Conservation (phyloP, 2,329 filamentous ascomycete species). For the Pseudogymnoascus sp. region DNA sequence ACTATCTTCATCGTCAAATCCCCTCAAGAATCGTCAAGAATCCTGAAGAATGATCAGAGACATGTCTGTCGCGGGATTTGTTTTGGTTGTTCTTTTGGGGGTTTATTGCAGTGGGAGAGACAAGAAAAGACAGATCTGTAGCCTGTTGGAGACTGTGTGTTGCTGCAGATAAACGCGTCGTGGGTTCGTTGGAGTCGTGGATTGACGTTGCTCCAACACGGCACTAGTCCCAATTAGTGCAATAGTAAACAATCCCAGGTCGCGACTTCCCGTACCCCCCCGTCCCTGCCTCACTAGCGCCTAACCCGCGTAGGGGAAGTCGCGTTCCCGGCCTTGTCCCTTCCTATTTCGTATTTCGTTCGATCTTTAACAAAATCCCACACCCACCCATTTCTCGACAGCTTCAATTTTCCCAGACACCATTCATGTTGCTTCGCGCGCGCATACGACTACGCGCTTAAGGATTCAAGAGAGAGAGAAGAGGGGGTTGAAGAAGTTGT, state of each 20-base stretch:
- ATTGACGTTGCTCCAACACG: background rate
- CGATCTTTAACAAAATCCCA: background rate
- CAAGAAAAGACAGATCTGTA: background rate
- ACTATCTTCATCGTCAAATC: background rate
- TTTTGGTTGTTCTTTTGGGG: background rate
- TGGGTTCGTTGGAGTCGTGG: too few species aligned
- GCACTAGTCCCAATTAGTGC: background rate
- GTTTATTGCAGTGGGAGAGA: background rate
- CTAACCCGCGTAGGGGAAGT: background rate
- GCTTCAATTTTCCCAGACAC: background rate
- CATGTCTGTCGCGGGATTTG: background rate
- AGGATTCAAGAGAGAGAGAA: background rate
- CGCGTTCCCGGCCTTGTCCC: conserved; percentile 6
- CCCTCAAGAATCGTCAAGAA: background rate
- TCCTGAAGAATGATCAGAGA: background rate
- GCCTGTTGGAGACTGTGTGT: background rate
- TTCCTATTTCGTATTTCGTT: conserved; percentile 1
- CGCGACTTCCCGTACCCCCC: background rate
- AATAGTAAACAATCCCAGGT: conserved; percentile 8
- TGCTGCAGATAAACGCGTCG: conserved; percentile 4
- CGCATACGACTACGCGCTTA: conserved; percentile 6
- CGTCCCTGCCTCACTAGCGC: conserved; percentile 2
- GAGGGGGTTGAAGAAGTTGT: background rate
- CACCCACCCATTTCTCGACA: background rate
- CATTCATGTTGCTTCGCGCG: background rate